These are phyloP conservation scores for Apium graveolens DNA, from an alignment of 129 eudicot genomes.

Conservation along the genomic window DNA sequence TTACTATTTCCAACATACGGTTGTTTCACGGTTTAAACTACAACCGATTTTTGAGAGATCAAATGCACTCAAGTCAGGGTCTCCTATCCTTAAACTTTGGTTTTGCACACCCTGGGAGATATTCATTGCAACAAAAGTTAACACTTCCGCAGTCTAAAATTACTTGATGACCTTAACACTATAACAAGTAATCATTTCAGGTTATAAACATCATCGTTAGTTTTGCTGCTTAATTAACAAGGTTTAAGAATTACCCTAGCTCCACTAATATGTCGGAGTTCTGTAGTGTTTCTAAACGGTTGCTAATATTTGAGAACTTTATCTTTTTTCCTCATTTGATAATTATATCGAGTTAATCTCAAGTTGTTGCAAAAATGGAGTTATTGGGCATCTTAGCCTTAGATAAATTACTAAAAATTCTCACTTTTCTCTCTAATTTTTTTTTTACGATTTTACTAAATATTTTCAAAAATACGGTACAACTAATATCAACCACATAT, in stretches of 20 bases:
- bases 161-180: background rate
- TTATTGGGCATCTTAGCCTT: background rate
- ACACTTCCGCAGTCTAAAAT: background rate
- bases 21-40: background rate
- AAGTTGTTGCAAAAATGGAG: background rate
- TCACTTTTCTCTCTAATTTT: no score
- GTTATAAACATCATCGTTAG: background rate
- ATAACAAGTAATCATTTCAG: background rate
- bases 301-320: background rate
- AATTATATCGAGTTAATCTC: background rate
- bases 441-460: no score
- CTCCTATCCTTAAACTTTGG: conserved; percentile 1
- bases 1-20: no score
- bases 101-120: background rate
- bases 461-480: no score
- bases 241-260: background rate
- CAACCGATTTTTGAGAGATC: background rate
- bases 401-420: no score
- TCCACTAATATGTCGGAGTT: background rate
- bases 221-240: conserved; percentile 5
- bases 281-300: background rate
- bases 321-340: background rate
- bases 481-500: no score
- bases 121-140: background rate
- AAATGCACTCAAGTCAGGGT: background rate